A percentile compares a stretch with the other conserved stretches of the same genome.
Evolutionary conservation across 106 monocot species (phyloP).

Genomic region (Agapanthus africanus): DNA sequence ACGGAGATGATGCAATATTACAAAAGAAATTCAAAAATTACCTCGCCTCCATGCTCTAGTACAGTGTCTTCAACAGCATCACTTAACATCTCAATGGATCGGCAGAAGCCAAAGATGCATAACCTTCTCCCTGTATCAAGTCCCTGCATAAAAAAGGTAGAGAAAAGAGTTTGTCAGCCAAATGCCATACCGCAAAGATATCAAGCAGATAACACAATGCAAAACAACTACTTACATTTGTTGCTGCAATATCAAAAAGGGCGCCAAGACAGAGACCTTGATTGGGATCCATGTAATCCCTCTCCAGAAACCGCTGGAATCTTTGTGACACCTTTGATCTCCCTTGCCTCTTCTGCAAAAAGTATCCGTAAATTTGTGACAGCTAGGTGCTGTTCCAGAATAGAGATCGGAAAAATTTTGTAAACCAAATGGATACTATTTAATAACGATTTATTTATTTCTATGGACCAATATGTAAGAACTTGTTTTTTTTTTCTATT

Average conservation of each 20-base stretch:
- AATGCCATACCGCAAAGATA: neutral
- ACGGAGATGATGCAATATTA: too few species aligned
- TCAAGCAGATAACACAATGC: neutral
- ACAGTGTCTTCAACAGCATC: slow-evolving; percentile 94
- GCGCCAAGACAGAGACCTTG: slow-evolving; percentile 96
- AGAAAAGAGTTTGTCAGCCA: neutral
- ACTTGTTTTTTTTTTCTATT: too few species aligned
- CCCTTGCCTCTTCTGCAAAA: slow-evolving; percentile 44
- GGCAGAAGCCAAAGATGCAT: slow-evolving; percentile 94
- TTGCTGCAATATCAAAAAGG: slow-evolving; percentile 94
- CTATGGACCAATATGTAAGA: neutral
- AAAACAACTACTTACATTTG: slow-evolving; percentile 52
- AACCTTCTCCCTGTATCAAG: slow-evolving; percentile 82
- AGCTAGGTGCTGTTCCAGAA: too few species aligned
- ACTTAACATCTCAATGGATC: slow-evolving; percentile 95
- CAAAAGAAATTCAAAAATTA: slow-evolving; percentile 23
- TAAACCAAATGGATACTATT: too few species aligned
- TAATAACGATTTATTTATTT: too few species aligned
- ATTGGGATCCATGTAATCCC: slow-evolving; percentile 89
- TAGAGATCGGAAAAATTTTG: too few species aligned
- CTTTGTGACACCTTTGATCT: slow-evolving; percentile 43
- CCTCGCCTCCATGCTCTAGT: slow-evolving; percentile 96
- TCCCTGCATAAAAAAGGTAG: slow-evolving; percentile 39
- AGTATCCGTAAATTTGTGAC: too few species aligned
- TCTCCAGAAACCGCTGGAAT: slow-evolving; percentile 67